phyloP scores from a whole-genome alignment of 805 yeast genomes.

The Saccharomycopsis lassenensis region DNA sequence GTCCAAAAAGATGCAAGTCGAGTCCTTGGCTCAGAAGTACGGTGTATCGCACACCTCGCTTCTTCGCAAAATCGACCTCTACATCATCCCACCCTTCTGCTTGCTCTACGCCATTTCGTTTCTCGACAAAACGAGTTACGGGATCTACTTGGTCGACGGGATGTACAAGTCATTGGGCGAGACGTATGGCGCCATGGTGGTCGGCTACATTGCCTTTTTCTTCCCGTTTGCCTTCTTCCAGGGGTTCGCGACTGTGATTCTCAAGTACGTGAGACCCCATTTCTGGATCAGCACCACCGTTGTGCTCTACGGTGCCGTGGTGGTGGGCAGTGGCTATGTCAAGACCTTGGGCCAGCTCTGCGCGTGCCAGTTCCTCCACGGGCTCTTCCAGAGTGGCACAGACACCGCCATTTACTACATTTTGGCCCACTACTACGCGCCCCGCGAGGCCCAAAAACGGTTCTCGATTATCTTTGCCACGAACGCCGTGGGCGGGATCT shows the following conservation, averaged over 20 bases:
- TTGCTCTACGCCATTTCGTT: slow-evolving; percentile 57
- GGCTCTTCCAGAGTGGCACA: slow-evolving; percentile 57
- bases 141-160: slow-evolving; percentile 63
- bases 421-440: slow-evolving; percentile 51
- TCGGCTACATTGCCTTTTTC: slow-evolving; percentile 56
- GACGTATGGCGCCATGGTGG: slow-evolving; percentile 45
- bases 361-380: slow-evolving; percentile 53
- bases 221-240: slow-evolving; percentile 51
- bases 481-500: slow-evolving; percentile 66
- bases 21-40: slow-evolving; percentile 3
- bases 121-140: slow-evolving; percentile 62
- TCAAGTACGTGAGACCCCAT: slow-evolving; percentile 51
- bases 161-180: slow-evolving; percentile 40
- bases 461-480: slow-evolving; percentile 56
- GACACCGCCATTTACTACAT: slow-evolving; percentile 68
- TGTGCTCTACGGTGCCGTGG: slow-evolving; percentile 49
- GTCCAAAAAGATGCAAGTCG: slow-evolving; percentile 23
- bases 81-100: slow-evolving; percentile 61
- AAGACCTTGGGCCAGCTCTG: slow-evolving; percentile 45
- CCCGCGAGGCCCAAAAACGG: slow-evolving; percentile 55
- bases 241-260: slow-evolving; percentile 47
- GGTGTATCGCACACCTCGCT: slow-evolving; percentile 21
- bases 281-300: slow-evolving; percentile 50
- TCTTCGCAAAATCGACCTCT: slow-evolving; percentile 50
- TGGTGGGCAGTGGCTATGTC: slow-evolving; percentile 55